Evolutionary conservation across 495 filamentous ascomycete species (phyloP).

Genomic region (Talaromyces borbonicus): DNA sequence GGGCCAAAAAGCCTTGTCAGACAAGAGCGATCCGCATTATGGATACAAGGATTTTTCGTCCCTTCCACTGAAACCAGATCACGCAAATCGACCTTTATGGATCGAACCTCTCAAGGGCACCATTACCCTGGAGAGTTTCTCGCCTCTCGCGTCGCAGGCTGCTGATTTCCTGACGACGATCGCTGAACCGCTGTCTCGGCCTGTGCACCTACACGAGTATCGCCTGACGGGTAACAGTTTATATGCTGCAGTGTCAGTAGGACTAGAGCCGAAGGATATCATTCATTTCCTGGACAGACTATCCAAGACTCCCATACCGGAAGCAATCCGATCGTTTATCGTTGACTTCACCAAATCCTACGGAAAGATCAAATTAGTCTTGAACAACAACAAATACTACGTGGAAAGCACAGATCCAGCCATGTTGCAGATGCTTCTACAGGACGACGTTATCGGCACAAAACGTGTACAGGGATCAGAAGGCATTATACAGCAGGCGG

Average conservation of each 20-base stretch:
- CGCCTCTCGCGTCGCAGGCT: constrained; percentile 69
- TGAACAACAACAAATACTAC: constrained; percentile 90
- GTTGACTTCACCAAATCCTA: constrained; percentile 76
- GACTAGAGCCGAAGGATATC: constrained; percentile 78
- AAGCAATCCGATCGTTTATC: constrained; percentile 71
- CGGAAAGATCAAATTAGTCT: constrained; percentile 89
- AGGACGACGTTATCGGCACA: constrained; percentile 59
- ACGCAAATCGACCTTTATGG: constrained; percentile 81
- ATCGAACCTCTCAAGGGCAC: constrained; percentile 75
- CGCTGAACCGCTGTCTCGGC: constrained; percentile 83
- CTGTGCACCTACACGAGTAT: constrained; percentile 87
- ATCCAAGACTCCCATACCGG: constrained; percentile 75
- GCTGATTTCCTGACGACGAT: constrained; percentile 94
- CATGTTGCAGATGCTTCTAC: constrained; percentile 72
- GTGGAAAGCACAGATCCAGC: constrained; percentile 82
- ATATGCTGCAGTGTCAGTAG: constrained; percentile 90
- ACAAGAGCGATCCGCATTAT: constrained; percentile 44
- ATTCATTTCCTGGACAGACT: constrained; percentile 77
- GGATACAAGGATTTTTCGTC: constrained; percentile 72
- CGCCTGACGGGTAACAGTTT: constrained; percentile 82
- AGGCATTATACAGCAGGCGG: constrained; percentile 66
- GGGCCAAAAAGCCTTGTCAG: constrained; percentile 21
- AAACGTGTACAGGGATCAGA: constrained; percentile 54
- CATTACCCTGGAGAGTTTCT: constrained; percentile 95
- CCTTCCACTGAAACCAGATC: constrained; percentile 74